Evolutionary conservation across 1,284 basidiomycete species (phyloP), one percentile per base, ranked within the genome.

Genomic region (Puccinia horiana): DNA sequence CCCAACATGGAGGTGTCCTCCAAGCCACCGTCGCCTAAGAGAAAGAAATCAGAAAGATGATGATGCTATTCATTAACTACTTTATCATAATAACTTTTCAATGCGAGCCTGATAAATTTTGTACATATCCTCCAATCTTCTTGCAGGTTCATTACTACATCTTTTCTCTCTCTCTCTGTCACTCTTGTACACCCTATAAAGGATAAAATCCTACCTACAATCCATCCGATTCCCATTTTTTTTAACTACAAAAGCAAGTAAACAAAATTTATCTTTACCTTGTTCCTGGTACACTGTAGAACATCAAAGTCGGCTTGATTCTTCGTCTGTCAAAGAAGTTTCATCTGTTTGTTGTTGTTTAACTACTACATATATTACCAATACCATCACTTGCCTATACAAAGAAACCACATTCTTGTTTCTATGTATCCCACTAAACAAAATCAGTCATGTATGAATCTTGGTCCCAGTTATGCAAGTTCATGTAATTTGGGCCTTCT

Each of bases 1-100:
- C 80, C 29, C 35, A 58, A 32, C 56, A 75, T 20, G 80, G 80
- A 29, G 80, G 80, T 74, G 80, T 81, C 2, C 72, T 81, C 23
- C 80, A 74, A 52, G 72, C 69, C 61, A 29, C 32, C 26, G 52
- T 56, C 23, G 72, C 49, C 18, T 74, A 52, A 74, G 26, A 52
- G 35, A 26, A 20, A 23, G 56, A 9, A 5, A 23, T 2, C n/a
- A 58, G 56, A 58, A 58, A 9, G 56, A 8, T 9, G 26, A 58
- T 58, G 56, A 29, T 26, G 56, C 56, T 26, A 1, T 32, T 4
- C 32, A 26, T 29, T 61, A 6, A 1, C 32, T 18, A 61, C 58
- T 58, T 58, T 58, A n/a, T 58, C n/a, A n/a, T n/a, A n/a, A n/a
- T n/a, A n/a, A n/a, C n/a, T n/a, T n/a, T n/a, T n/a, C n/a, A n/a